These are phyloP conservation scores for Kokia cookei DNA, from an alignment of 441 rosid genomes.

Conservation along the genomic window DNA sequence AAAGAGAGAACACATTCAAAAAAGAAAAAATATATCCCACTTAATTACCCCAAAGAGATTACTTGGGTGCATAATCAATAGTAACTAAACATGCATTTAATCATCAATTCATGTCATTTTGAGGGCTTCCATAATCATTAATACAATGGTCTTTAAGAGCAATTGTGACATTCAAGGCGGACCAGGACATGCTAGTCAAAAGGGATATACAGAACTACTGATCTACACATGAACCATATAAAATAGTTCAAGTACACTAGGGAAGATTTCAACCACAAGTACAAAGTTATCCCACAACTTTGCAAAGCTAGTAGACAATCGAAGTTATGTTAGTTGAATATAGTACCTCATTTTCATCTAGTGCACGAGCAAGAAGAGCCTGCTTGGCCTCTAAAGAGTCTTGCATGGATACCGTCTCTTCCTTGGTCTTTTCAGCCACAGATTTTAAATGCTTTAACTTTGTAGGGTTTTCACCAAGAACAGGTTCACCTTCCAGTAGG, in stretches of 20 bases:
- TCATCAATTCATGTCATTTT: background rate
- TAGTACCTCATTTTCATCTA: slow-evolving; percentile 83
- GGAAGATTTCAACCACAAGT: background rate
- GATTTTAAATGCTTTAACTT: slow-evolving; percentile 76
- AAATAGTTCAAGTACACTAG: background rate
- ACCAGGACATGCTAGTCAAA: background rate
- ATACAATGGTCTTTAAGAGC: background rate
- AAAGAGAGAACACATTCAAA: background rate
- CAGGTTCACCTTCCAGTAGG: slow-evolving; percentile 87
- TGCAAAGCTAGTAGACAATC: background rate
- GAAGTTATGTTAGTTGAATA: background rate
- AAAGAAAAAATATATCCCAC: background rate
- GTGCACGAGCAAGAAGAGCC: slow-evolving; percentile 86
- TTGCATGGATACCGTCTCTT: slow-evolving; percentile 54
- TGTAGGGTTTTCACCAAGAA: slow-evolving; percentile 83
- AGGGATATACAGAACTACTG: background rate
- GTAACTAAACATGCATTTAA: background rate
- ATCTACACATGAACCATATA: background rate
- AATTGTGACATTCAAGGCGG: background rate
- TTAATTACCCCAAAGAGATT: background rate
- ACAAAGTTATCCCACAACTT: background rate
- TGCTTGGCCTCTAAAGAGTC: slow-evolving; percentile 86
- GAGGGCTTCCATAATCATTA: background rate
- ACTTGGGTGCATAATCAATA: background rate
- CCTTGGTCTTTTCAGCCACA: slow-evolving; percentile 61